phyloP scores from a whole-genome alignment of 2,329 filamentous ascomycete species.

The Monosporascus sp. region DNA sequence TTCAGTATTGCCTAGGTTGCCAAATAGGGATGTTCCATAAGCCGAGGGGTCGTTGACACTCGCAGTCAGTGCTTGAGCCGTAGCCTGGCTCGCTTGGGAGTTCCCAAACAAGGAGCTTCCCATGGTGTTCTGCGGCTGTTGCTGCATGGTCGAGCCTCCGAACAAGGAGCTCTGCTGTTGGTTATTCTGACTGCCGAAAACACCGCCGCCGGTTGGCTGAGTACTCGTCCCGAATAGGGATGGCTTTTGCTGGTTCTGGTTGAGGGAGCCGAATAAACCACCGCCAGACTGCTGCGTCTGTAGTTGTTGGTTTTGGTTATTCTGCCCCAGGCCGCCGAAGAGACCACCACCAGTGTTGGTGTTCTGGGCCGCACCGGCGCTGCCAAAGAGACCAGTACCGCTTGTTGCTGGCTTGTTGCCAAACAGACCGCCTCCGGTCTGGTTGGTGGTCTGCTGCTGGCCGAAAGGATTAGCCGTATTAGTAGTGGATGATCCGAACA shows the following conservation, averaged over 20 bases:
- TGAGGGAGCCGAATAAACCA: slow-evolving; percentile 45
- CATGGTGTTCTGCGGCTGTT: slow-evolving; percentile 37
- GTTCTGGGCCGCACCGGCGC: slow-evolving; percentile 28
- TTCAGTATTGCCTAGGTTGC: slow-evolving; percentile 59
- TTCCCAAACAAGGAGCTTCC: slow-evolving; percentile 56
- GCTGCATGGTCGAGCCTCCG: slow-evolving; percentile 39
- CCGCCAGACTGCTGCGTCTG: slow-evolving; percentile 29
- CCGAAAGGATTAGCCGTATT: slow-evolving; percentile 23
- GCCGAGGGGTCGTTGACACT: slow-evolving; percentile 81
- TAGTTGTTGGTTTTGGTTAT: slow-evolving; percentile 32
- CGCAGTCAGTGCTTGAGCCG: slow-evolving; percentile 65
- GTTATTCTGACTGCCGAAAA: slow-evolving; percentile 48
- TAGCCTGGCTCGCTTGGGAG: slow-evolving; percentile 41
- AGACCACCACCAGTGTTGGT: slow-evolving; percentile 38
- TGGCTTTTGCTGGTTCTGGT: slow-evolving; percentile 49
- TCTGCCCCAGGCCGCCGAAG: slow-evolving; percentile 40
- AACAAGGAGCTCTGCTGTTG: slow-evolving; percentile 43
- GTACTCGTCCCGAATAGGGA: slow-evolving; percentile 46
- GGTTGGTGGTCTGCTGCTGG: slow-evolving; percentile 14
- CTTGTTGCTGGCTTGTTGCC: slow-evolving; percentile 32
- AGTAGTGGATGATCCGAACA: slow-evolving; percentile 38
- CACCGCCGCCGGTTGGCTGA: slow-evolving; percentile 38
- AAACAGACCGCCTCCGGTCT: slow-evolving; percentile 40
- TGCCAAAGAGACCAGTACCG: slow-evolving; percentile 38
- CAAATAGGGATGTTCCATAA: slow-evolving; percentile 84